A percentile compares a stretch with the other conserved stretches of the same genome.
Conservation (phyloP, 2,329 filamentous ascomycete genomes). For the Colletotrichum lentis region DNA sequence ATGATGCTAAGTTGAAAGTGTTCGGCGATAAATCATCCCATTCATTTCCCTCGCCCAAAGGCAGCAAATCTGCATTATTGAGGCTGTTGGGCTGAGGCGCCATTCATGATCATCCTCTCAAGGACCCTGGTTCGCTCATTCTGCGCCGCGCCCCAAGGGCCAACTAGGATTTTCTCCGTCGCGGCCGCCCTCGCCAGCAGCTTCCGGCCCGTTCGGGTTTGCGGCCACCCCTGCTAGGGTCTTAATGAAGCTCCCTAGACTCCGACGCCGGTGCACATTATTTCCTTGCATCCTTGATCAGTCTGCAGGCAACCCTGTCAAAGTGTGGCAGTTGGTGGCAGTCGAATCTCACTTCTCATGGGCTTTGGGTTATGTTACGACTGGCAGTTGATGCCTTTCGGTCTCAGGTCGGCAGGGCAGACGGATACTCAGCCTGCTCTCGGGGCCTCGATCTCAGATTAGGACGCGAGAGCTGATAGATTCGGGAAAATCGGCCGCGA, state of each 20-base stretch:
- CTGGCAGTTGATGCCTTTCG: not conserved
- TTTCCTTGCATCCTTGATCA: slow-evolving; percentile 18
- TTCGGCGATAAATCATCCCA: not conserved
- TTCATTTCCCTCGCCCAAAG: not conserved
- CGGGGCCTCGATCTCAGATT: not conserved
- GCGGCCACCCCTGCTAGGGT: slow-evolving; percentile 19
- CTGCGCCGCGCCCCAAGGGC: slow-evolving; percentile 7
- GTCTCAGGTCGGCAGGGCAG: not conserved
- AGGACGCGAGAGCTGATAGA: not conserved
- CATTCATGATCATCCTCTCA: not conserved
- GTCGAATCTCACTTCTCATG: slow-evolving; percentile 4
- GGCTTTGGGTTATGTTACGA: too few relatives aligned
- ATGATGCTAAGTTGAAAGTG: slow-evolving; percentile 15
- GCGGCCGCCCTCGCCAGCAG: slow-evolving; percentile 27
- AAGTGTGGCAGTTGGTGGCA: not conserved
- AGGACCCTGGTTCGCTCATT: slow-evolving; percentile 2
- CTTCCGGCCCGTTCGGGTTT: slow-evolving; percentile 27
- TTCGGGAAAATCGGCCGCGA: not conserved
- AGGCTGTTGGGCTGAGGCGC: slow-evolving; percentile 16
- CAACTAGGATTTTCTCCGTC: slow-evolving; percentile 17
- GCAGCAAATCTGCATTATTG: slow-evolving; percentile 15
- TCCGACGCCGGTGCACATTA: slow-evolving; percentile 14
- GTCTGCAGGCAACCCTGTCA: slow-evolving; percentile 6
- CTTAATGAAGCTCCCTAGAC: slow-evolving; percentile 17
- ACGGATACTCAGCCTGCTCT: not conserved